These are phyloP conservation scores for Plasmodium vivax DNA, from an alignment of 169 alveolate species.

Conservation along the genomic window DNA sequence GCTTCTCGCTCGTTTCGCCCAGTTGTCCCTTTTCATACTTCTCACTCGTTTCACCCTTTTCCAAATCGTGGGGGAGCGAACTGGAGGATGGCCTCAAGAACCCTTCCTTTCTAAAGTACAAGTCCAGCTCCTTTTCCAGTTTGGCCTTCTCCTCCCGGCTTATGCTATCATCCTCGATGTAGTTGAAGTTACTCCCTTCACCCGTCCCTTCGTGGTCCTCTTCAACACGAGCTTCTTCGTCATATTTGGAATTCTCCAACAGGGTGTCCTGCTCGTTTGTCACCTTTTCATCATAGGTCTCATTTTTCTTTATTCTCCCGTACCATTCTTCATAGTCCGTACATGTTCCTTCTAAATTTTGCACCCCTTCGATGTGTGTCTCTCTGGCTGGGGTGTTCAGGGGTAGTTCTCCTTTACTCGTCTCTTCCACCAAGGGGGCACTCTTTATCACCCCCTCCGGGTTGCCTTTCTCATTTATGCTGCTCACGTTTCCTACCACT, in stretches of 20 bases:
- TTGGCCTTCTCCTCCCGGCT: not conserved
- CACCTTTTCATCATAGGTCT: not conserved
- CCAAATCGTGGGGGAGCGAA: not conserved
- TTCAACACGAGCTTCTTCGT: not conserved
- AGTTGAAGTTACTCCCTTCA: not conserved
- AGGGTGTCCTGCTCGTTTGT: not conserved
- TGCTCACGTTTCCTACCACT: not conserved
- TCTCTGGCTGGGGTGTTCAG: not conserved
- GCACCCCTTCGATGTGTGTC: not conserved
- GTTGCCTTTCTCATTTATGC: not conserved
- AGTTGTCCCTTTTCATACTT: not conserved
- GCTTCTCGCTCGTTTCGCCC: not conserved
- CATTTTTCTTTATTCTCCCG: not conserved
- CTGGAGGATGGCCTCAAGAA: slow-evolving; percentile 9
- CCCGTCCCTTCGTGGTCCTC: not conserved
- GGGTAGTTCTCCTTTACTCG: not conserved
- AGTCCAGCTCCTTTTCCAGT: slow-evolving; percentile 39
- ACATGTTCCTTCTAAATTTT: not conserved
- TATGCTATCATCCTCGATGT: slow-evolving; percentile 34
- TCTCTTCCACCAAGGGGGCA: not conserved
- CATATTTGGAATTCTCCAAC: not conserved
- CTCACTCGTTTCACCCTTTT: not conserved
- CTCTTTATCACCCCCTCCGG: not conserved
- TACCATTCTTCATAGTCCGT: not conserved
- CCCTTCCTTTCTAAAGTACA: slow-evolving; percentile 62